phyloP scores from a whole-genome alignment of 139 green algal species.

The Micractinium conductrix region DNA sequence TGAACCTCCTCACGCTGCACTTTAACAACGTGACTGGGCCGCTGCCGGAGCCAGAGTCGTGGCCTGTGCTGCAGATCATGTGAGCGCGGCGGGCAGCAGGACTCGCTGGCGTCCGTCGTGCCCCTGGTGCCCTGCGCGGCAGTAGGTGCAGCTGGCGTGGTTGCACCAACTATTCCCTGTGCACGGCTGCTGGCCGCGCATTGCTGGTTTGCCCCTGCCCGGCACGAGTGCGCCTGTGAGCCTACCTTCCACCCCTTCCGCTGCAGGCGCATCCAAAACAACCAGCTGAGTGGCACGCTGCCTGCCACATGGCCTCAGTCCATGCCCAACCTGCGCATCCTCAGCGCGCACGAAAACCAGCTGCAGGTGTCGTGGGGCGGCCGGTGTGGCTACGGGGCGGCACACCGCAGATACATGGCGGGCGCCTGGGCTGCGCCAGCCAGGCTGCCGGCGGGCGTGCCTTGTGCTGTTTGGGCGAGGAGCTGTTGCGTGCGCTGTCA shows the following conservation, averaged over 20 bases:
- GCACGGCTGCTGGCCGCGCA: no score
- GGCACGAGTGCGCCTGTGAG: no score
- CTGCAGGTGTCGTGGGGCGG: not conserved
- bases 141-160: not conserved
- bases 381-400: no score
- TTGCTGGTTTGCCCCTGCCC: no score
- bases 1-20: not conserved
- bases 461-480: no score
- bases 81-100: not conserved
- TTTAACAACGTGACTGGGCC: constrained; percentile 11
- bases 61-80: constrained; percentile 12
- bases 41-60: not conserved
- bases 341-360: not conserved
- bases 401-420: no score
- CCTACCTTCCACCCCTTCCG: not conserved
- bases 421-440: no score
- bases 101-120: not conserved
- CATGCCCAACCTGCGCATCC: constrained; percentile 17
- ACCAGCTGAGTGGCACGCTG: not conserved
- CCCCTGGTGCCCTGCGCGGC: not conserved
- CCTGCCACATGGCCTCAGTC: not conserved
- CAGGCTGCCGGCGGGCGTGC: no score
- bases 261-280: constrained; percentile 2
- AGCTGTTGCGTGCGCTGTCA: no score
- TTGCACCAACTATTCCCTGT: no score